A percentile compares a stretch with the other conserved stretches of the same genome.
Evolutionary conservation across 305 asterid genomes (phyloP).

Genomic region (Fraxinus ornus): DNA sequence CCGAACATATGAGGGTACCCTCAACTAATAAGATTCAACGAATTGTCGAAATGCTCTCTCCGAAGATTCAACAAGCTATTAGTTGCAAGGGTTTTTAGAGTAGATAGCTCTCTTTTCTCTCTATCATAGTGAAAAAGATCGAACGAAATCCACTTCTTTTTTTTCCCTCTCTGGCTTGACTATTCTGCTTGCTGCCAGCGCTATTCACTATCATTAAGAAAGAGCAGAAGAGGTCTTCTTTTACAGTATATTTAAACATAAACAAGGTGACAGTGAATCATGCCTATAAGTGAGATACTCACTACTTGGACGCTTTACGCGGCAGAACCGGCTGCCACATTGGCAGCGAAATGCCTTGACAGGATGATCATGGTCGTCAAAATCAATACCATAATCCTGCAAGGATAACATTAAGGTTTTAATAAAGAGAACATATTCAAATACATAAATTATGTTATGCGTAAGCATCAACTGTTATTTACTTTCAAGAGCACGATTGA

Average conservation of each 20-base stretch:
- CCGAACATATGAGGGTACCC: not conserved
- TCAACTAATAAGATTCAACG: not conserved
- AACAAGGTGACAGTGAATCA: not conserved
- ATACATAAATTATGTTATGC: not conserved
- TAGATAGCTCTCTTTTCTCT: too few species aligned
- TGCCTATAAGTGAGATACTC: constrained; percentile 18
- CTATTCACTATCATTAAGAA: not conserved
- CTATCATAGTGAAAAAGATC: too few species aligned
- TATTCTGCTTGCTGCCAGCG: not conserved
- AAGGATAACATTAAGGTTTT: constrained; percentile 20
- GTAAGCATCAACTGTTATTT: not conserved
- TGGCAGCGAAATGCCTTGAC: constrained; percentile 73
- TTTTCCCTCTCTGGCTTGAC: not conserved
- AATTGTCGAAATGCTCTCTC: not conserved
- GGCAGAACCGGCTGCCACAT: constrained; percentile 49
- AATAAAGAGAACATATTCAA: not conserved
- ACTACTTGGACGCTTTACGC: constrained; percentile 51
- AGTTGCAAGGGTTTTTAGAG: too few species aligned
- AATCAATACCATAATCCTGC: constrained; percentile 95
- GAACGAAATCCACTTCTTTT: too few species aligned
- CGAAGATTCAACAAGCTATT: too few species aligned
- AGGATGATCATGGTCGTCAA: constrained; percentile 84
- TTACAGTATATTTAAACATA: not conserved
- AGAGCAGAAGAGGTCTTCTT: not conserved
- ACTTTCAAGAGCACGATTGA: not conserved